Evolutionary conservation across 768 basidiomycete species (phyloP), one percentile per base, ranked within the genome.

Genomic region (Calocybe gangraenosa): DNA sequence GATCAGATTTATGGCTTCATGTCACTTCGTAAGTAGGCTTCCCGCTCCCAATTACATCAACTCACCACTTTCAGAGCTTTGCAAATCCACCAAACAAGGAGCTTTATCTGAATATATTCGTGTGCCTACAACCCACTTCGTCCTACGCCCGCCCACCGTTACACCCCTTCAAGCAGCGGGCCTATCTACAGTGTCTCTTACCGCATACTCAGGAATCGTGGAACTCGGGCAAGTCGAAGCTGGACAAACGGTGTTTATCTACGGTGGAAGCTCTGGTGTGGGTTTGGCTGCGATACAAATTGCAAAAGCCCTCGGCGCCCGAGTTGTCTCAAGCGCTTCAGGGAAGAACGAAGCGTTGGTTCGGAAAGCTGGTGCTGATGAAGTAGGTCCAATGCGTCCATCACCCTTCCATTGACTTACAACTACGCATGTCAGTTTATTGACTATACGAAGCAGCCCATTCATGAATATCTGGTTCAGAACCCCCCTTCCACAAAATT

Each of bases 231-330:
- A 66, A 22, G 56, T 79, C 8, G 67, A 78, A 48, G 44, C 55
- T 11, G 73, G 70, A 7, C 73, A 74, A 49, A 60, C 65, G 3
- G 63, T 84, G 6, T 71, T 83, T 58, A 64, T 84, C 57, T 76
- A 81, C 43, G 81, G 81, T 0, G 82, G 79, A 0, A 75, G 72
- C 22, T 73, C 75, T 1, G 60, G 72, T 5, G 78, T 82, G 0
- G 82, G 82, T 5, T 58, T 64, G 25, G 66, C 67, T 42, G 80
- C 78, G 2, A 76, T 82, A 37, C 78, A 81, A 56, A 58, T 84
- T 15, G 78, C 79, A 15, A 82, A 81, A 52, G 70, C 72, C 1
- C 62, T 65, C 39, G 76, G 76, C 3, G 69, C 70, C 47, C 49
- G 42, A 22, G 78, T 84, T 9, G 65, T 70, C 0, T 69, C 74